A percentile compares a stretch with the other conserved stretches of the same genome.
phyloP scores from a whole-genome alignment of 345 rosid genomes.

The Eucalyptus leucophloia region DNA sequence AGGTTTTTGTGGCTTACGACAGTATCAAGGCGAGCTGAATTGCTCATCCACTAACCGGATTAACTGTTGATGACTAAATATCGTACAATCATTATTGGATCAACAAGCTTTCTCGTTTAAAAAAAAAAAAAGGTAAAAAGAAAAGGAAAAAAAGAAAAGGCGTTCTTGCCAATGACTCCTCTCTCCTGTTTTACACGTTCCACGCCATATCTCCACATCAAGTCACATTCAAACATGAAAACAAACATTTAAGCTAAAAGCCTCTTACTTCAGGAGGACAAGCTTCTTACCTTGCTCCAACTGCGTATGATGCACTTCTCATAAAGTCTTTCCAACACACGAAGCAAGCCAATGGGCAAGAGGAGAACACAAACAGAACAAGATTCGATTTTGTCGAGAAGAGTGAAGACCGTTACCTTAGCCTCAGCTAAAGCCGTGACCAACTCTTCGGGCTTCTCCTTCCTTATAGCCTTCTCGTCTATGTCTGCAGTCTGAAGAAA shows the following conservation, averaged over 20 bases:
- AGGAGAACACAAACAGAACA: background rate
- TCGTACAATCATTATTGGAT: background rate
- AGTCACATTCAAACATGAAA: background rate
- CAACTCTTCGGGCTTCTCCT: constrained; percentile 77
- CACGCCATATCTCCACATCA: background rate
- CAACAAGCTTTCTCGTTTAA: background rate
- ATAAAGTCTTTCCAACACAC: background rate
- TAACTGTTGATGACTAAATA: background rate
- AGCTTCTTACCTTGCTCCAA: background rate
- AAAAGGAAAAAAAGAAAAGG: background rate
- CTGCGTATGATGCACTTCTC: background rate
- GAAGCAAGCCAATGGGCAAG: background rate
- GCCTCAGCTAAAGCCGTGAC: constrained; percentile 92
- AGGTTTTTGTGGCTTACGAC: background rate
- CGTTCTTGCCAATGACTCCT: background rate
- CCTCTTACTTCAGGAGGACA: background rate
- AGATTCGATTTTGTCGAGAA: background rate
- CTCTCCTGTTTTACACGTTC: background rate
- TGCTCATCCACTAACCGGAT: background rate
- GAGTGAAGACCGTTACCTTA: constrained; percentile 29
- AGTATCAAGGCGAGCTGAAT: background rate
- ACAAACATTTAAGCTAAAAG: background rate
- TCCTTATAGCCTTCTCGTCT: constrained; percentile 71
- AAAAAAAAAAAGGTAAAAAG: background rate
- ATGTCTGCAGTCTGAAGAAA: constrained; percentile 72